Base-by-base conservation (phyloP, 2,329 filamentous ascomycete species). In the Xylariaceae sp. region DNA sequence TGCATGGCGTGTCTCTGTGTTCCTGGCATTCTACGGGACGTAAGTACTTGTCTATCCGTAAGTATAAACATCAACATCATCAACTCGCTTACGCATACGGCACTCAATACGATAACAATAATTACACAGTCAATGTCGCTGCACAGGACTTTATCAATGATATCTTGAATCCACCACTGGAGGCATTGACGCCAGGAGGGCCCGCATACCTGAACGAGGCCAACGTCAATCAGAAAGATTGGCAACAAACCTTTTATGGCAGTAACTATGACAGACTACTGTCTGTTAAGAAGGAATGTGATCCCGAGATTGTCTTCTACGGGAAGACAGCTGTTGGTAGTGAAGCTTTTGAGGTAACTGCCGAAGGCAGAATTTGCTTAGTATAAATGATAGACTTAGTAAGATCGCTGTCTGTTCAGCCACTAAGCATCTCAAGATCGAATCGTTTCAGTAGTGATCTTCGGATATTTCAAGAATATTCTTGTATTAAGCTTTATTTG, bases 281-380 rank as follows among this genome's bases (percentile, higher is more conserved):
- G 16, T 40, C 22, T 0, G 63, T 78, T 31, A 78, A 78, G 67
- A 56, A 68, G 19, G 68, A 63, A 44, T 76, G 71, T 57, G 75
- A 75, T 61, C 60, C 69, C 10, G 28, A 64, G 6, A 61, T 59
- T 4, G 33, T 76, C 1, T 74, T 72, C 28, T 72, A 73, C 45
- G 72, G 69, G n/a, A 60, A 60, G 5, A 69, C 66, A 2, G 70
- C 62, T 13, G 72, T 76, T 9, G 75, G 74, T 0, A 73, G 69
- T 55, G 72, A 76, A 10, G 56, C 57, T 7, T 77, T 73, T 74
- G 56, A 50, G 9, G 66, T 71, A n/a, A 62, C 59, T 7, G 66
- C 58, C 11, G 53, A 65, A 48, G 75, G 73, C 10, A 67, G 69
- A 10, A 60, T 75, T 58, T 76, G 74, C 22, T 28, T 28, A 5